phyloP scores from a whole-genome alignment of 345 rosid genomes.

The Boechera retrofracta region DNA sequence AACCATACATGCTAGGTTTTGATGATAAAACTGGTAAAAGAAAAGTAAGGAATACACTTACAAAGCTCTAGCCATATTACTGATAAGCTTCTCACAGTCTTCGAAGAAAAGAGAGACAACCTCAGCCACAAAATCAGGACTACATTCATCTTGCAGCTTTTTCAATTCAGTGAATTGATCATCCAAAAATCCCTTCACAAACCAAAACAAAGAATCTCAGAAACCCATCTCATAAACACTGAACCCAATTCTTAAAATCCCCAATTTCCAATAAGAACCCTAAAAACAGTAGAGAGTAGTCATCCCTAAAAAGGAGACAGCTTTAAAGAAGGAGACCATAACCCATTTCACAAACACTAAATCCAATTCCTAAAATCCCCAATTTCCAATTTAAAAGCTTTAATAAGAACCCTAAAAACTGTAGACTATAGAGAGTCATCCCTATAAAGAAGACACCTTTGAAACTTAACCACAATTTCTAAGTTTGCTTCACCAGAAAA shows the following conservation, averaged over 20 bases:
- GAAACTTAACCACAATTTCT: not conserved
- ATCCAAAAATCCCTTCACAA: conserved; percentile 66
- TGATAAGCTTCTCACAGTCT: conserved; percentile 77
- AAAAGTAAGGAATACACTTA: conserved; percentile 46
- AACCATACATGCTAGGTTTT: not conserved
- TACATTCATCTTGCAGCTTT: conserved; percentile 86
- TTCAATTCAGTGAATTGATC: conserved; percentile 81
- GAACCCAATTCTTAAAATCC: not conserved
- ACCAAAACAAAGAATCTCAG: not conserved
- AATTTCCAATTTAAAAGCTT: not conserved
- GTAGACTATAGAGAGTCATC: not conserved
- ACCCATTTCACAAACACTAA: not conserved
- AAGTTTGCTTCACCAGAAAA: not conserved
- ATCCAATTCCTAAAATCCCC: not conserved
- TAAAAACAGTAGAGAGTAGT: not conserved
- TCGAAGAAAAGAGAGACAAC: conserved; percentile 80
- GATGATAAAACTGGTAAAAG: not conserved
- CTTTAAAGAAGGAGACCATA: not conserved
- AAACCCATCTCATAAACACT: conserved; percentile 3
- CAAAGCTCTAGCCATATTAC: conserved; percentile 73
- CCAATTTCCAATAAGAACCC: conserved; percentile 18
- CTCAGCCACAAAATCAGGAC: conserved; percentile 77
- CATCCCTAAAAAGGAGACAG: conserved; percentile 24
- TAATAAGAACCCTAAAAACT: conserved; percentile 24
- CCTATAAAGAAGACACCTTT: conserved; percentile 16